A percentile compares a stretch with the other conserved stretches of the same genome.
phyloP scores from a whole-genome alignment of 192 early-diverging fungal genomes.

The Chytriomyces confervae region DNA sequence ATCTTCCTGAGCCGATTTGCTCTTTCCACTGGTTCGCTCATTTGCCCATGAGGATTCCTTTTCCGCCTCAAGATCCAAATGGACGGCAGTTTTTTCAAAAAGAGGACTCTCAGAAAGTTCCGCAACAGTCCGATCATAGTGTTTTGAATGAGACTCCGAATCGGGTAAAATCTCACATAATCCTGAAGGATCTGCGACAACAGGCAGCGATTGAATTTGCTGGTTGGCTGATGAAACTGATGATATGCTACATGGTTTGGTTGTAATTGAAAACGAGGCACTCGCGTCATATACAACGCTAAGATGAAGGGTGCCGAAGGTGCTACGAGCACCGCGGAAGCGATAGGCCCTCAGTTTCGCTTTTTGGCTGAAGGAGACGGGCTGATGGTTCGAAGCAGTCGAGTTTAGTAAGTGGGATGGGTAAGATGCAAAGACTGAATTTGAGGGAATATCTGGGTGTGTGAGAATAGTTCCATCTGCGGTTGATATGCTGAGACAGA shows the following conservation, averaged over 20 bases:
- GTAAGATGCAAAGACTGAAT: background rate
- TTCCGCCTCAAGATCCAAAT: too few species aligned
- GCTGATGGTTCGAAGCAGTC: background rate
- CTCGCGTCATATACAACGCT: conserved; percentile 57
- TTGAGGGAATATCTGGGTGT: conserved; percentile 32
- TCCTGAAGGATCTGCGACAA: background rate
- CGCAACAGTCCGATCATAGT: background rate
- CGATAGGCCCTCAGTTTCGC: conserved; percentile 55
- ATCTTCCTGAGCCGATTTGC: too few species aligned
- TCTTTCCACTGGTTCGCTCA: too few species aligned
- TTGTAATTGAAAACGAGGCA: conserved; percentile 3
- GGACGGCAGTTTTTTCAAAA: too few species aligned
- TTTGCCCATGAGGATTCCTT: too few species aligned
- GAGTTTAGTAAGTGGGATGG: background rate
- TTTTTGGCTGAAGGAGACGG: conserved; percentile 34
- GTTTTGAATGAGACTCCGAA: background rate
- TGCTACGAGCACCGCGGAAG: conserved; percentile 44
- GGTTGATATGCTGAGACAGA: conserved; percentile 40
- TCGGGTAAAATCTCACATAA: background rate
- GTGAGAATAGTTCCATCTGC: conserved; percentile 43
- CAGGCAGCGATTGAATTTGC: background rate
- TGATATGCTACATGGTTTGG: too few species aligned
- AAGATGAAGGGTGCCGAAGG: conserved; percentile 41
- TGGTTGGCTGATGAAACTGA: background rate
- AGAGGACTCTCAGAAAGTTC: too few species aligned